Percentiles rank a stretch among this genome's conserved stretches.
These are phyloP conservation scores for Mycena vulgaris DNA, from an alignment of 768 basidiomycete genomes.

Conservation along the genomic window DNA sequence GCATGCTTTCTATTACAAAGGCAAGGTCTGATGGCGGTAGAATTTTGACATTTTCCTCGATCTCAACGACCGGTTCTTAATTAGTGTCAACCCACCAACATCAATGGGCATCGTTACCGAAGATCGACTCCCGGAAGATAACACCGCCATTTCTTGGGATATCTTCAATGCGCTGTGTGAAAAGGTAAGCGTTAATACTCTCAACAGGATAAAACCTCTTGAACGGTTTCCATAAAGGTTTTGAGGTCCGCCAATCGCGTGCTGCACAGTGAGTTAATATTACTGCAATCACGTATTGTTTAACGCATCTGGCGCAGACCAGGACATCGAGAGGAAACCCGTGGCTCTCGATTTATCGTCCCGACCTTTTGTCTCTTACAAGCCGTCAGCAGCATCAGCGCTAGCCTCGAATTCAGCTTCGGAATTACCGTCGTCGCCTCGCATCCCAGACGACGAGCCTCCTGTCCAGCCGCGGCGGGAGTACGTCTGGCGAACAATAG, in stretches of 20 bases:
- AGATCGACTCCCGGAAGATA: not conserved
- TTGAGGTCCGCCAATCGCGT: constrained; percentile 13
- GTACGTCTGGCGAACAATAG: too few species aligned
- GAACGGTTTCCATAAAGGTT: not conserved
- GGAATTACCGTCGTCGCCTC: too few species aligned
- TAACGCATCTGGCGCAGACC: too few species aligned
- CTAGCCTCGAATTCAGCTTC: too few species aligned
- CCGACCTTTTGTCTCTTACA: too few species aligned
- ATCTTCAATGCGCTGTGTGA: constrained; percentile 17
- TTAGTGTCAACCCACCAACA: not conserved
- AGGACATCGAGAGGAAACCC: too few species aligned
- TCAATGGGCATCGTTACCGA: too few species aligned
- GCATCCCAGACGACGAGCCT: too few species aligned
- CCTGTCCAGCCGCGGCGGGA: too few species aligned
- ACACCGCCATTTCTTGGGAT: not conserved
- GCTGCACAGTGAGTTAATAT: constrained; percentile 8
- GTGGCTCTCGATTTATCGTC: too few species aligned
- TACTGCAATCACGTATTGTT: too few species aligned
- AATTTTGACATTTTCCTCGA: constrained; percentile 20
- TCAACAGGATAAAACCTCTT: not conserved
- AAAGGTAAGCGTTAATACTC: not conserved
- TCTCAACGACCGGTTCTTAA: constrained; percentile 4
- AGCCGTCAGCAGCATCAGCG: too few species aligned
- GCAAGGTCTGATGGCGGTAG: not conserved
- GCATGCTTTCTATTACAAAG: not conserved